Evolutionary conservation across 495 filamentous ascomycete genomes (phyloP).

Genomic region (Aspergillus bridgeri): DNA sequence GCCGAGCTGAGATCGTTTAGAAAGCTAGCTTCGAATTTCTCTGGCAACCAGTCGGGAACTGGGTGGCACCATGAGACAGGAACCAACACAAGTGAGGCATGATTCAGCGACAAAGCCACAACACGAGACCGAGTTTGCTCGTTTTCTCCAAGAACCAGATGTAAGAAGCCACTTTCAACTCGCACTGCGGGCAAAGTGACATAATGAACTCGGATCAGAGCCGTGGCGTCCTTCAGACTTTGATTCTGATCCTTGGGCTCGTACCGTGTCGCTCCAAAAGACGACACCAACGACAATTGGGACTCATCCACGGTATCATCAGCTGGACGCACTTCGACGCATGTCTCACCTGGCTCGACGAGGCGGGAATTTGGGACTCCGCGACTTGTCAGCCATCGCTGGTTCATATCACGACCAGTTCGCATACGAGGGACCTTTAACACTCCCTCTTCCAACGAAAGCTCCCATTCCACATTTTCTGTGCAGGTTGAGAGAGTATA

Average conservation of each 20-base stretch:
- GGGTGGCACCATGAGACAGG: not conserved
- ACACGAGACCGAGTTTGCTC: not conserved
- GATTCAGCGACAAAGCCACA: not conserved
- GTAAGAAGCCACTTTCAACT: not conserved
- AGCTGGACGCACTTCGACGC: not conserved
- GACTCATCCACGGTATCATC: not conserved
- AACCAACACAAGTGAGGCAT: not conserved
- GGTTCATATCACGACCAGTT: not conserved
- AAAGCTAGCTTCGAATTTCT: not conserved
- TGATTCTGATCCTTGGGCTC: not conserved
- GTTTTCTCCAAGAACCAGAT: not conserved
- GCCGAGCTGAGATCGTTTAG: not conserved
- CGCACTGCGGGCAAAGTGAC: not conserved
- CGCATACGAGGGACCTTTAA: conserved; percentile 7
- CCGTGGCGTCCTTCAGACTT: not conserved
- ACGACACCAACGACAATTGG: not conserved
- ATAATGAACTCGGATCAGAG: not conserved
- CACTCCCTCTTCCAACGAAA: not conserved
- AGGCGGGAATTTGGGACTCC: not conserved
- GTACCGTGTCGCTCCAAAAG: not conserved
- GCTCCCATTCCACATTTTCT: not conserved
- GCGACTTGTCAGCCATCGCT: conserved; percentile 1
- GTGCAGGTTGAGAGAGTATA: not conserved
- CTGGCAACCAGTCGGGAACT: not conserved
- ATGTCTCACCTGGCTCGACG: not conserved